Evolutionary conservation across 345 rosid genomes (phyloP).

Genomic region (Linum lewisii): DNA sequence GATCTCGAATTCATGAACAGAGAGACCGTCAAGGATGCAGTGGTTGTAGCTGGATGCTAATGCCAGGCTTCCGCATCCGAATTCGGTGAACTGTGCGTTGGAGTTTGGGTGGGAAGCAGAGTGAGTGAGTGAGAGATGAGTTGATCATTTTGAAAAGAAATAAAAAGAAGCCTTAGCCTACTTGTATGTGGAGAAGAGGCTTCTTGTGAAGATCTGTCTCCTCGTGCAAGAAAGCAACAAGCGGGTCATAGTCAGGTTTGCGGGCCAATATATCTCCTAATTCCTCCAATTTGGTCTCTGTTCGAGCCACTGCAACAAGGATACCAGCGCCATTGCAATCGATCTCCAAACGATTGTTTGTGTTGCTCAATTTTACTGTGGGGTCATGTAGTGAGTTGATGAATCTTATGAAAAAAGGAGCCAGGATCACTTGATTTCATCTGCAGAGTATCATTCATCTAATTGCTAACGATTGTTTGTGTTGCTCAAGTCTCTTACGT

Average conservation of each 20-base stretch:
- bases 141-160: background rate
- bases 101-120: no score
- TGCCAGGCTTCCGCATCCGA: constrained; percentile 24
- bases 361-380: no score
- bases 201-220: constrained; percentile 4
- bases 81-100: constrained; percentile 16
- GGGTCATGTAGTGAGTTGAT: no score
- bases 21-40: constrained; percentile 15
- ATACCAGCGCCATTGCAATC: constrained; percentile 18
- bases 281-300: constrained; percentile 7
- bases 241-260: constrained; percentile 9
- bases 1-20: constrained; percentile 4
- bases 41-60: constrained; percentile 17
- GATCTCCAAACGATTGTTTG: constrained; percentile 17
- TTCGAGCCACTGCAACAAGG: constrained; percentile 15
- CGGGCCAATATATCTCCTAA: constrained; percentile 14
- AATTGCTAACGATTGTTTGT: no score
- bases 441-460: no score
- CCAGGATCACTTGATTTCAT: no score
- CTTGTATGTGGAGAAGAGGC: constrained; percentile 15
- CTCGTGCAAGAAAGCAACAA: constrained; percentile 16
- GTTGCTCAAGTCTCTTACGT: no score
- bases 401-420: no score
- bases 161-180: no score
- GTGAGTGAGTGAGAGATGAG: no score